These are phyloP conservation scores for Penicillium atrosanguineum DNA, from an alignment of 495 filamentous ascomycete species.

Conservation along the genomic window DNA sequence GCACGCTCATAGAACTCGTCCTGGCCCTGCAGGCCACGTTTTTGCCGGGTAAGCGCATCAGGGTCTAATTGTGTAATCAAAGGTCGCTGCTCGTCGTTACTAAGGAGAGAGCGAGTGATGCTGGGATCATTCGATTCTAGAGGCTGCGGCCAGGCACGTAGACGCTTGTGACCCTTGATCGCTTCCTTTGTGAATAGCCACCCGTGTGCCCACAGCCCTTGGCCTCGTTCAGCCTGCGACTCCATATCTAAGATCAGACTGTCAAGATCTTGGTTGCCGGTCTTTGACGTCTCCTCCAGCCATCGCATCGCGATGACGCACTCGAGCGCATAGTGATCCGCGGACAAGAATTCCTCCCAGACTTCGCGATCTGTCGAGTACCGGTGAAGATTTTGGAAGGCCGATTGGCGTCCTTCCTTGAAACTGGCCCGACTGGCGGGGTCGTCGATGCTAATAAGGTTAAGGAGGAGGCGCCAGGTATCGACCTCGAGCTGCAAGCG, in stretches of 20 bases:
- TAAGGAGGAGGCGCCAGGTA: conserved; percentile 82
- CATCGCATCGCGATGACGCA: conserved; percentile 76
- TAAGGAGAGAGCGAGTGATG: conserved; percentile 54
- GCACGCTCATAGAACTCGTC: conserved; percentile 84
- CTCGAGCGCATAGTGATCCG: conserved; percentile 68
- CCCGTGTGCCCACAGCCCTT: conserved; percentile 72
- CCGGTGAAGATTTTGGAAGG: conserved; percentile 48
- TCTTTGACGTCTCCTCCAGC: conserved; percentile 70
- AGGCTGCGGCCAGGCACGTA: conserved; percentile 61
- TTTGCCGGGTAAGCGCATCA: conserved; percentile 79
- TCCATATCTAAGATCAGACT: conserved; percentile 69
- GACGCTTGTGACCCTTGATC: conserved; percentile 84
- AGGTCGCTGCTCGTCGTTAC: conserved; percentile 55
- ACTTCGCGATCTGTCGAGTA: conserved; percentile 62
- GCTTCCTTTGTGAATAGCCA: conserved; percentile 89
- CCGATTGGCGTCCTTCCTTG: conserved; percentile 38
- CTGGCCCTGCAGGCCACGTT: conserved; percentile 65
- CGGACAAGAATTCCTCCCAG: conserved; percentile 62
- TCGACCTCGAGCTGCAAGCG: conserved; percentile 71
- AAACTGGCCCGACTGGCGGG: conserved; percentile 30
- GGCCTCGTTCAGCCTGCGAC: conserved; percentile 56
- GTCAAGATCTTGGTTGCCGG: conserved; percentile 65
- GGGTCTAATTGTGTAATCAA: conserved; percentile 92
- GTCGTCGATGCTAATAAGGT: conserved; percentile 55
- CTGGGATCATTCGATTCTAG: conserved; percentile 58